A percentile compares a stretch with the other conserved stretches of the same genome.
phyloP scores from a whole-genome alignment of 495 filamentous ascomycete genomes.

The Penicillium coffeae region DNA sequence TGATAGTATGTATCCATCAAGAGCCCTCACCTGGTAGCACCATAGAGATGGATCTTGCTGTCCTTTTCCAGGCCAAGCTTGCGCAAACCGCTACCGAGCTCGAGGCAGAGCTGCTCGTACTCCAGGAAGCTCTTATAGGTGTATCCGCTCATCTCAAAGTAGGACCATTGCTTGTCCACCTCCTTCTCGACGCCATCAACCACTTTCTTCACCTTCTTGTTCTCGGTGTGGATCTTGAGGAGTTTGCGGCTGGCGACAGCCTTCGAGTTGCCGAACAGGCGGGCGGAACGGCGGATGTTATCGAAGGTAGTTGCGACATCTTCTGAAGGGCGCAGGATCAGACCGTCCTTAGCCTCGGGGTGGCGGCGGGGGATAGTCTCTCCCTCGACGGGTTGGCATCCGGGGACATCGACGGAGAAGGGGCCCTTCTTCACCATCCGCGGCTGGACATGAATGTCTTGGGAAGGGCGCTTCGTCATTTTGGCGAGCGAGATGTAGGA shows the following conservation, averaged over 20 bases:
- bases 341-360: slow-evolving; percentile 64
- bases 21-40: slow-evolving; percentile 64
- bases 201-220: slow-evolving; percentile 95
- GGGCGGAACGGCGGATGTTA: slow-evolving; percentile 71
- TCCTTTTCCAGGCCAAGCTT: slow-evolving; percentile 72
- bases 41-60: slow-evolving; percentile 83
- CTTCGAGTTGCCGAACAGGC: slow-evolving; percentile 84
- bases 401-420: slow-evolving; percentile 77
- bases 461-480: slow-evolving; percentile 44
- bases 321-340: slow-evolving; percentile 61
- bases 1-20: background rate
- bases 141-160: slow-evolving; percentile 89
- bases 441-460: slow-evolving; percentile 50
- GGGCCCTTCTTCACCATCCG: slow-evolving; percentile 56
- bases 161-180: slow-evolving; percentile 94
- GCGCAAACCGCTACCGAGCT: slow-evolving; percentile 72
- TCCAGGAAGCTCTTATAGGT: slow-evolving; percentile 83
- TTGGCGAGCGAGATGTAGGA: slow-evolving; percentile 9
- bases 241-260: slow-evolving; percentile 76
- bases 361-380: slow-evolving; percentile 89
- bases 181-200: slow-evolving; percentile 85
- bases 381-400: slow-evolving; percentile 65
- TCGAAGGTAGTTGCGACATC: slow-evolving; percentile 84
- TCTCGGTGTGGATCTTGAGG: slow-evolving; percentile 82
- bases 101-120: slow-evolving; percentile 71